These are phyloP conservation scores for Psilocybe tampanensis DNA, from an alignment of 768 basidiomycete genomes.

Conservation along the genomic window DNA sequence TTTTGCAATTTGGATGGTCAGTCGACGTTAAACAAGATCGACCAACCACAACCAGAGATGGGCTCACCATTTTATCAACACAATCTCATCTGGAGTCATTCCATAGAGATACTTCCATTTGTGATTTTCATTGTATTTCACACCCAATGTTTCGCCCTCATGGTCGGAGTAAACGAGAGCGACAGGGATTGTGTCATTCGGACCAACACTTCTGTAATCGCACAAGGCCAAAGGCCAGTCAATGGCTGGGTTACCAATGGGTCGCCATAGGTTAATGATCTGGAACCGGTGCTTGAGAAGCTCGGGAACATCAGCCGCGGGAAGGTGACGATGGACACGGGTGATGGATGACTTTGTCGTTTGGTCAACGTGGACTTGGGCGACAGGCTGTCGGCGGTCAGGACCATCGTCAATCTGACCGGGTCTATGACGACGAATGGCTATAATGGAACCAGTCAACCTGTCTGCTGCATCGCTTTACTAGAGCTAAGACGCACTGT, in stretches of 20 bases:
- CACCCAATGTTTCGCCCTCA: slow-evolving; percentile 53
- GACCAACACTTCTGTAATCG: slow-evolving; percentile 49
- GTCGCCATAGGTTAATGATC: slow-evolving; percentile 65
- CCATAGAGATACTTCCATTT: slow-evolving; percentile 52
- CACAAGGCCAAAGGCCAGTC: slow-evolving; percentile 57
- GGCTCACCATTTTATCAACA: slow-evolving; percentile 48
- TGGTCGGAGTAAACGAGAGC: slow-evolving; percentile 49
- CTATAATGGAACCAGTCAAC: slow-evolving; percentile 22
- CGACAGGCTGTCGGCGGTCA: slow-evolving; percentile 46
- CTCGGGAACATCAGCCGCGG: slow-evolving; percentile 42
- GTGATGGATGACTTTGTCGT: slow-evolving; percentile 43
- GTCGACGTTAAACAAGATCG: background rate
- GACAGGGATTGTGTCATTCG: slow-evolving; percentile 44
- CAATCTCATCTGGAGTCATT: slow-evolving; percentile 49
- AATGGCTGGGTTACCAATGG: slow-evolving; percentile 46
- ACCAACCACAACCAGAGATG: background rate
- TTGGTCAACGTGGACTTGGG: slow-evolving; percentile 54
- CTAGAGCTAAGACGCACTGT: slow-evolving; percentile 44
- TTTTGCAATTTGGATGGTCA: background rate
- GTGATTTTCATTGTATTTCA: slow-evolving; percentile 47
- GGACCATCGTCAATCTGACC: slow-evolving; percentile 35
- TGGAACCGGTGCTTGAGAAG: slow-evolving; percentile 53
- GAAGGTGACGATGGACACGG: slow-evolving; percentile 54
- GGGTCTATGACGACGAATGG: slow-evolving; percentile 47
- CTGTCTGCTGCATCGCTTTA: background rate